A percentile compares a stretch with the other conserved stretches of the same genome.
These are phyloP conservation scores for Lagenaria siceraria DNA, from an alignment of 306 rosid genomes.

Conservation along the genomic window DNA sequence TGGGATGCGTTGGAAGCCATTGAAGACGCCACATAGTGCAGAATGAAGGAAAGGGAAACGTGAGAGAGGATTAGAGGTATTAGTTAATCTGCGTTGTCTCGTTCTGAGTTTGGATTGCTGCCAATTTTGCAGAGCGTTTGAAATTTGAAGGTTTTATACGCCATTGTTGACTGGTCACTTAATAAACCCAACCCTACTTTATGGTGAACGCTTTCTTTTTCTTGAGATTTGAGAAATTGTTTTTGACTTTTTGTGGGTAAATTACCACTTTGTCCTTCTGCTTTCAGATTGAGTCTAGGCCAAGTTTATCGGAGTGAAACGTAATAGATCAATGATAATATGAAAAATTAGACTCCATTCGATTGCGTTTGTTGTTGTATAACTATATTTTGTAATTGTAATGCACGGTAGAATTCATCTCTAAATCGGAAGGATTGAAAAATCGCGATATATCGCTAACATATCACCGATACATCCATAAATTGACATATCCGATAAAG, in stretches of 20 bases:
- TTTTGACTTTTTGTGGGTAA: neutral
- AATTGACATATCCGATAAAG: too few relatives aligned
- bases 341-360: too few relatives aligned
- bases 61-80: neutral
- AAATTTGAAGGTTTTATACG: neutral
- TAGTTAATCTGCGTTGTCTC: neutral
- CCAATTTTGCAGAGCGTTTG: neutral
- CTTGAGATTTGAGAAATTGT: neutral
- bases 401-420: too few relatives aligned
- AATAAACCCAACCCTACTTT: neutral
- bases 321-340: too few relatives aligned
- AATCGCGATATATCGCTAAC: too few relatives aligned
- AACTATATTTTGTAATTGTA: too few relatives aligned
- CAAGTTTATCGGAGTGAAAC: too few relatives aligned
- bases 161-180: neutral
- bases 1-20: conserved; percentile 6
- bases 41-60: neutral
- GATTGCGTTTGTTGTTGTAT: too few relatives aligned
- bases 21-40: neutral
- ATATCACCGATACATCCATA: too few relatives aligned
- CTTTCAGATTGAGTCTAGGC: neutral
- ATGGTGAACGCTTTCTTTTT: neutral
- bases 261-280: neutral
- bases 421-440: too few relatives aligned
- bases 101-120: neutral